A percentile compares a stretch with the other conserved stretches of the same genome.
Evolutionary conservation across 148 eudicot species (phyloP).

Genomic region (Drosera capensis): DNA sequence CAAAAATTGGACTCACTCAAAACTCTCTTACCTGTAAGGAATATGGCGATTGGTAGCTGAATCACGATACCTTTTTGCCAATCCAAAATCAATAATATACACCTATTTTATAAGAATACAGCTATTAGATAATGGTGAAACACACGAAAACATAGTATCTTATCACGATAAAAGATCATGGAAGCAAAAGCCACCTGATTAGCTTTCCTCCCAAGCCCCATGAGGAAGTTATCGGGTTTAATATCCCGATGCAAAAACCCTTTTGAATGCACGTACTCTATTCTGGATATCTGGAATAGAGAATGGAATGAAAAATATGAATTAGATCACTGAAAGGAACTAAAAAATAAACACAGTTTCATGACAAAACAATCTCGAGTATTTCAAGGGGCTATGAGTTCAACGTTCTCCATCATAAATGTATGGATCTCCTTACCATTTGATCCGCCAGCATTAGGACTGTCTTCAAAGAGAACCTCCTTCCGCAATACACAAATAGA

Average conservation of each 20-base stretch:
- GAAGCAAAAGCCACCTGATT: slow-evolving; percentile 47
- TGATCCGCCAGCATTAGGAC: slow-evolving; percentile 97
- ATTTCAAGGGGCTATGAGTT: no score
- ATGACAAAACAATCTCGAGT: no score
- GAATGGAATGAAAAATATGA: no score
- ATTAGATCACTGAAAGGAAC: no score
- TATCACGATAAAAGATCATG: no score
- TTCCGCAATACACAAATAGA: slow-evolving; percentile 87
- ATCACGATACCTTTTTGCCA: slow-evolving; percentile 10
- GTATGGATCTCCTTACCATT: slow-evolving; percentile 39
- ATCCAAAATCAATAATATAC: slow-evolving; percentile 9
- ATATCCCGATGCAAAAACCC: slow-evolving; percentile 94
- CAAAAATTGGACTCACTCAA: not conserved
- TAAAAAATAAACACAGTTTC: no score
- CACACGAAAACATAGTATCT: no score
- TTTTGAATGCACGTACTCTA: slow-evolving; percentile 92
- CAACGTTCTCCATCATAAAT: not conserved
- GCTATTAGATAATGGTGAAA: no score
- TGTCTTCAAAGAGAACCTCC: slow-evolving; percentile 81
- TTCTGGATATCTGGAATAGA: slow-evolving; percentile 75
- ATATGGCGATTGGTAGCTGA: slow-evolving; percentile 8
- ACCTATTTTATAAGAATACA: no score
- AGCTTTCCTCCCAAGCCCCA: slow-evolving; percentile 98
- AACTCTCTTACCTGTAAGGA: slow-evolving; percentile 4
- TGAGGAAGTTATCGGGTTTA: slow-evolving; percentile 96